Evolutionary conservation across 2,329 filamentous ascomycete genomes (phyloP), one percentile per base, ranked within the genome.

Genomic region (Davidsoniella eucalypti): DNA sequence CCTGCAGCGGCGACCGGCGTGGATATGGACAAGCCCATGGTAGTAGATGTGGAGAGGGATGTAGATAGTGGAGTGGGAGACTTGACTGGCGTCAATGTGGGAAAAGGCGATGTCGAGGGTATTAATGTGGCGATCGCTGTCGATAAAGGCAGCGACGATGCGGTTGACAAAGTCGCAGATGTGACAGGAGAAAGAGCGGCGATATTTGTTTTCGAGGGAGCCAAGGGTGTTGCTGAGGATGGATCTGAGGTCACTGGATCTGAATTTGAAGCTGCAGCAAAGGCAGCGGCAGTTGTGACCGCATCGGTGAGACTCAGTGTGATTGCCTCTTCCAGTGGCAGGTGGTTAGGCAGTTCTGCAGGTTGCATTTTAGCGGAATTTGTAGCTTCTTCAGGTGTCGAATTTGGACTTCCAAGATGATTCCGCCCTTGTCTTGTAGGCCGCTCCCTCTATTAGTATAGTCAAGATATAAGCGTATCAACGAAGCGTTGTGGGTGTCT

Each of bases 11-110:
- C 53, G n/a, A 60, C 56, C 42, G 60, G 56, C 18, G 63, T 53
- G 29, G 58, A 56, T 14, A 63, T 58, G 17, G 61, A 54, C n/a
- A 61, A 54, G 55, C 63, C 57, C 42, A 59, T 54, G 54, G 54
- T 54, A 23, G 48, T 47, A 37, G 51, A 46, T 23, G 40, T 47
- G 5, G 39, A 8, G 37, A 23, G 37, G 16, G 49, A 36, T 2
- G 40, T n/a, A 14, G 26, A 26, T 36, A 25, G 41, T 12, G 26
- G 18, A 26, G 44, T 21, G n/a, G 23, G 44, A 18, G 18, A 18
- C 16, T 44, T 16, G 43, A 33, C 18, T 9, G 36, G 29, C 10
- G 44, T 33, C 16, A 41, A 44, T 43, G 33, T 12, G 16, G 44
- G 47, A 18, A 41, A 39, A 7, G 33, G 16, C 10, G 44, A 16